Evolutionary conservation across 1,284 basidiomycete genomes (phyloP).

Genomic region (Porphyrellus sp.): DNA sequence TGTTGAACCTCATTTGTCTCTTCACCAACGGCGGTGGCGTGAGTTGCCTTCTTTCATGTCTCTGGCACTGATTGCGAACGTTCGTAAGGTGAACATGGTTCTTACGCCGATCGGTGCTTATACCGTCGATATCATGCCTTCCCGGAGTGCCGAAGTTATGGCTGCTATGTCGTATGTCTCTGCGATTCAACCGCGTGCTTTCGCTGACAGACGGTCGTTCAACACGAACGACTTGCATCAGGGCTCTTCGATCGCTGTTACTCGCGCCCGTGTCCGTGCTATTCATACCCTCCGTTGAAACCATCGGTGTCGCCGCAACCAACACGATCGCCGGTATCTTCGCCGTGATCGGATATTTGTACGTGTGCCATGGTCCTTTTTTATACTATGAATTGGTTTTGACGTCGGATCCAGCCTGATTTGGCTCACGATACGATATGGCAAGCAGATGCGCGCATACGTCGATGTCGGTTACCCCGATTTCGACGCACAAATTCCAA

Average conservation of each 20-base stretch:
- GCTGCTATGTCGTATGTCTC: slow-evolving; percentile 40
- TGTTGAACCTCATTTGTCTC: slow-evolving; percentile 41
- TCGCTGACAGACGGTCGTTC: not conserved
- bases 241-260: slow-evolving; percentile 44
- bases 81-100: slow-evolving; percentile 41
- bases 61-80: not conserved
- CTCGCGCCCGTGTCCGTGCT: slow-evolving; percentile 22
- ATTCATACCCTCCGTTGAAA: slow-evolving; percentile 43
- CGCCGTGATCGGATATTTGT: slow-evolving; percentile 47
- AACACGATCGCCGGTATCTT: slow-evolving; percentile 45
- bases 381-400: no score
- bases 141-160: slow-evolving; percentile 51
- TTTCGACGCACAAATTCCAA: slow-evolving; percentile 5
- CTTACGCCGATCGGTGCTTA: slow-evolving; percentile 55
- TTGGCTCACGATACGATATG: slow-evolving; percentile 44
- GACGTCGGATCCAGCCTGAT: slow-evolving; percentile 34
- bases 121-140: slow-evolving; percentile 53
- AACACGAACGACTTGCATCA: no score
- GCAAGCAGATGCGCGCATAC: slow-evolving; percentile 46
- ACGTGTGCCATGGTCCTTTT: slow-evolving; percentile 13
- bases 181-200: not conserved
- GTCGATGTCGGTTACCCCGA: slow-evolving; percentile 44
- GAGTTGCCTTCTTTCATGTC: slow-evolving; percentile 9
- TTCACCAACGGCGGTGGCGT: slow-evolving; percentile 53
- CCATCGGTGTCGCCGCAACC: slow-evolving; percentile 53